Base-by-base conservation (phyloP, 116 monocot species). In the Cymodocea nodosa region DNA sequence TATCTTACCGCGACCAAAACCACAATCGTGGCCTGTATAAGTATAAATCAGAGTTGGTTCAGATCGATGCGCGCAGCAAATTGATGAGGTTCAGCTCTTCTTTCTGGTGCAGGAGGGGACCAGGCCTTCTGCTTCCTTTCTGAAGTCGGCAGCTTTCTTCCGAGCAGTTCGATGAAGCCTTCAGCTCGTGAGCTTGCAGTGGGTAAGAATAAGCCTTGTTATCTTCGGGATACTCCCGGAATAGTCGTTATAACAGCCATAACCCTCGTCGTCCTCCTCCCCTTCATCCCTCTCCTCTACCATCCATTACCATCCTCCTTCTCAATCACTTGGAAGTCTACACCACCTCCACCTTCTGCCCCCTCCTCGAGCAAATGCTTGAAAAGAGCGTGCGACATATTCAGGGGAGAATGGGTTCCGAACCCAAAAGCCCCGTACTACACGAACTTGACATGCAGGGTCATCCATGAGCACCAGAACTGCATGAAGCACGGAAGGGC, bases 401-500 rank as follows among this genome's bases (percentile, higher is more conserved):
- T 61, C 51, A 14, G 51, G 11, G 70, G 70, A 9, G 70, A 70
- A 16, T 70, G 70, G 70, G 70, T 61, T 4, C 61, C 61, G 9
- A 51, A 61, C 14, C 70, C 60, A 1, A 50, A 51, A 5, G 61
- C 61, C 10, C 70, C 70, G 15, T 83, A 83, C 63, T 79, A 83
- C 73, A 83, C 79, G 6, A 83, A 79, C 63, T 44, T 16, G 52
- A 83, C 76, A 5, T 83, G 83, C 44, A 49, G 62, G 23, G 58
- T 61, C 54, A 83, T 79, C 60, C 79, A 76, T 19, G 73, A 76
- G 65, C 72, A 78, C 52, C 83, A 79, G 70, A 79, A 83, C 73
- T 83, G 83, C 70, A 76, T 79, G 63, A 83, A 79, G 65, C 74
- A 40, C 25, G 83, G 83, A 14, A 76, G 68, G 64, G 74, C 83